These are phyloP conservation scores for Pseudomonodictys pantanalensis DNA, from an alignment of 495 filamentous ascomycete genomes.

Conservation along the genomic window DNA sequence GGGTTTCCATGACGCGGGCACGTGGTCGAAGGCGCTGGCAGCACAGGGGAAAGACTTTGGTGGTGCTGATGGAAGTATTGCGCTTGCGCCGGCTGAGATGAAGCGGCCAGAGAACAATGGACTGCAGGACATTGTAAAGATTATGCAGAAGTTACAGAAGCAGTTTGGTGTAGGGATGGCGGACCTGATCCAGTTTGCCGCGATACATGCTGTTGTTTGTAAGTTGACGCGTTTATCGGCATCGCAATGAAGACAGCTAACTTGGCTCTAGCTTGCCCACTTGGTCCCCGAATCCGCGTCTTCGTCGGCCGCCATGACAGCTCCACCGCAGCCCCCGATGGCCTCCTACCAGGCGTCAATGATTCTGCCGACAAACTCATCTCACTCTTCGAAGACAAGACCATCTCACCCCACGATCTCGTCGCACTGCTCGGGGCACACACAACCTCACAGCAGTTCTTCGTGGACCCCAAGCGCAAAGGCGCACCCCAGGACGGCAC, in stretches of 20 bases:
- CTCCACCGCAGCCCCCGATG: constrained; percentile 26
- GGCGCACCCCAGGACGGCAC: constrained; percentile 46
- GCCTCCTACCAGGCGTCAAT: constrained; percentile 42
- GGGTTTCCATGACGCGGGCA: constrained; percentile 38
- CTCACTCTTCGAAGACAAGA: constrained; percentile 49
- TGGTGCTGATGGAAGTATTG: constrained; percentile 35
- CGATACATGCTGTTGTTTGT: constrained; percentile 24
- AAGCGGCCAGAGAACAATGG: constrained; percentile 30
- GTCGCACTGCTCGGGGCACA: constrained; percentile 53
- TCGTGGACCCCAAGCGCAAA: constrained; percentile 39
- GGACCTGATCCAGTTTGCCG: constrained; percentile 35
- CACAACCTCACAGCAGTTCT: constrained; percentile 46
- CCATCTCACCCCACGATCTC: constrained; percentile 46
- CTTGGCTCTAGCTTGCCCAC: constrained; percentile 13
- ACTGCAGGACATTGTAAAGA: constrained; percentile 17
- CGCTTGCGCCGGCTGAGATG: constrained; percentile 17
- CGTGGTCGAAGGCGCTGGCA: constrained; percentile 18
- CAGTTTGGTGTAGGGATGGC: constrained; percentile 30
- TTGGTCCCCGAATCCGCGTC: constrained; percentile 31
- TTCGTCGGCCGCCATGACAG: constrained; percentile 44
- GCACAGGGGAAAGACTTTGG: constrained; percentile 16
- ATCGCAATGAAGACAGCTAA: neutral
- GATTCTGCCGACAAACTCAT: constrained; percentile 40
- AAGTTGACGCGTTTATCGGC: neutral
- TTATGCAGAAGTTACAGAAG: constrained; percentile 1